These are phyloP conservation scores for Teunomyces atbi DNA, from an alignment of 805 yeast species.

Conservation along the genomic window DNA sequence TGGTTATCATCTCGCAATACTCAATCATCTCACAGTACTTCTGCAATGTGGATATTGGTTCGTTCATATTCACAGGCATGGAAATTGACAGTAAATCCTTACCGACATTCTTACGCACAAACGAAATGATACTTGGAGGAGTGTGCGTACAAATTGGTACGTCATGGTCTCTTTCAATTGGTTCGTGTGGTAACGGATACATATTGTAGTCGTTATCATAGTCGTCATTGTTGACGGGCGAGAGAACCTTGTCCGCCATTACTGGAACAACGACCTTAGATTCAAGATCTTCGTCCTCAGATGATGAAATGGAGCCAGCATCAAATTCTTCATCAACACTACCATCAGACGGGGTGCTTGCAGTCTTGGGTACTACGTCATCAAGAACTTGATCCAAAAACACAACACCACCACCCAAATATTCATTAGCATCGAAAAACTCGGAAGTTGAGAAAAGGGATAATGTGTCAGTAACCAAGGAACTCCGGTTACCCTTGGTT, in stretches of 20 bases:
- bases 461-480: conserved; percentile 18
- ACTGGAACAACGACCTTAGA: not conserved
- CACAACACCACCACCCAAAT: conserved; percentile 52
- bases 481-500: conserved; percentile 10
- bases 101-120: conserved; percentile 87
- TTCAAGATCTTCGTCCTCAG: conserved; percentile 10
- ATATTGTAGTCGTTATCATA: conserved; percentile 30
- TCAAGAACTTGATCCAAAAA: conserved; percentile 30
- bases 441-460: conserved; percentile 33
- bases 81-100: conserved; percentile 82
- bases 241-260: not conserved
- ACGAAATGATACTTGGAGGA: conserved; percentile 81
- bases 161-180: conserved; percentile 54
- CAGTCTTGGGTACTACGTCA: not conserved
- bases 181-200: conserved; percentile 63
- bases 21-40: conserved; percentile 78
- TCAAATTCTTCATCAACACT: conserved; percentile 16
- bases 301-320: conserved; percentile 15
- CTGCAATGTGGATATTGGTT: conserved; percentile 83
- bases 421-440: conserved; percentile 65
- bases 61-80: conserved; percentile 94
- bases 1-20: conserved; percentile 63
- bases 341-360: conserved; percentile 11
- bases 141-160: conserved; percentile 56
- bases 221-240: conserved; percentile 11